Evolutionary conservation across 2,329 filamentous ascomycete genomes (phyloP).

Genomic region (Diplodia sapinea): DNA sequence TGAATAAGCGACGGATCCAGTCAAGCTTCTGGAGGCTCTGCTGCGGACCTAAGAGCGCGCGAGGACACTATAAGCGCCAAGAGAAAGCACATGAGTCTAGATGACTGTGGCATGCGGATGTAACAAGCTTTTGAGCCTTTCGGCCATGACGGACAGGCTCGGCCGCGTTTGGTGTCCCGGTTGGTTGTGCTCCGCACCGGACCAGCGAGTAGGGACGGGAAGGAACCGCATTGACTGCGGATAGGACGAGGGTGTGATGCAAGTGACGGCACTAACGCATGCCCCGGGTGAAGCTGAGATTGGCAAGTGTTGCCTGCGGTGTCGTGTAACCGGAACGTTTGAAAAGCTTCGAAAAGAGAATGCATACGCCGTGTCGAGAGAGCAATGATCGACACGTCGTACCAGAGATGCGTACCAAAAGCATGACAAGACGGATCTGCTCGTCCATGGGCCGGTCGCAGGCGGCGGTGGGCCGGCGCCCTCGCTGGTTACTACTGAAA

Average conservation of each 20-base stretch:
- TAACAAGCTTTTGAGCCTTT: constrained; percentile 11
- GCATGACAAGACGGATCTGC: constrained; percentile 5
- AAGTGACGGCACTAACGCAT: constrained; percentile 18
- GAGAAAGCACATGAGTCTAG: background rate
- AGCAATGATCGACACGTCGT: background rate
- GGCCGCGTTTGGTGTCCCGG: background rate
- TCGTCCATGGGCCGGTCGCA: background rate
- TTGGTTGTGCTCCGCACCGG: background rate
- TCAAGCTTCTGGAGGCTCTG: constrained; percentile 10
- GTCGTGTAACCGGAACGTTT: constrained; percentile 4
- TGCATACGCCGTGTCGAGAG: background rate
- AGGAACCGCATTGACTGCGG: background rate
- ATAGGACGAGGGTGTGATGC: background rate
- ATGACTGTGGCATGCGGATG: constrained; percentile 12
- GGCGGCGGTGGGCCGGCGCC: background rate
- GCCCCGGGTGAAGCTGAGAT: background rate
- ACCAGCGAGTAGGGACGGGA: constrained; percentile 15
- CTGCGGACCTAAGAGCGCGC: background rate
- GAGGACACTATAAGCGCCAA: constrained; percentile 1
- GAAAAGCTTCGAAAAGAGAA: background rate
- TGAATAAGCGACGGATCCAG: background rate
- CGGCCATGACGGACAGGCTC: background rate
- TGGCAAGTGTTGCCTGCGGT: constrained; percentile 8
- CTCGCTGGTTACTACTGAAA: constrained; percentile 16
- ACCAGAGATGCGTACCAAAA: constrained; percentile 6